phyloP scores from a whole-genome alignment of 2,329 filamentous ascomycete species.

The Fonsecaea pugnacius region DNA sequence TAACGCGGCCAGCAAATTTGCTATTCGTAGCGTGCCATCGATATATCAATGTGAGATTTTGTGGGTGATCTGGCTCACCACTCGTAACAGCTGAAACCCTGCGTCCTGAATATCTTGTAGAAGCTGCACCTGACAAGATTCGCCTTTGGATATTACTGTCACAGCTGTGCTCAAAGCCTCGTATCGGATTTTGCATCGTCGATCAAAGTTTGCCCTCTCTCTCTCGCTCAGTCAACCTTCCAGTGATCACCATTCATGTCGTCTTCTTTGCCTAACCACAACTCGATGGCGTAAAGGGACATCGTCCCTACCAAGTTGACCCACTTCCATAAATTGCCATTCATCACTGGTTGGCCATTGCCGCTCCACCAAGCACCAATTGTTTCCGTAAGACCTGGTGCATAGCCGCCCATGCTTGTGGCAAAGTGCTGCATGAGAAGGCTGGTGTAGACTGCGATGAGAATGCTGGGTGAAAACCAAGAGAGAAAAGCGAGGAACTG shows the following conservation, averaged over 20 bases:
- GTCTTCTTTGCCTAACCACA: conserved; percentile 78
- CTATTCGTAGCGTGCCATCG: background rate
- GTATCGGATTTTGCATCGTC: background rate
- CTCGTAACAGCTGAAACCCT: background rate
- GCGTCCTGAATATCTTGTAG: background rate
- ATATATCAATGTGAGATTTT: background rate
- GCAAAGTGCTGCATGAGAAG: conserved; percentile 94
- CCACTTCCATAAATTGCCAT: conserved; percentile 91
- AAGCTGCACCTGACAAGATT: background rate
- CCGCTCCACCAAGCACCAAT: conserved; percentile 76
- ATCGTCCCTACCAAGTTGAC: conserved; percentile 89
- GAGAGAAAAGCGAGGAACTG: conserved; percentile 80
- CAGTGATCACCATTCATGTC: conserved; percentile 83
- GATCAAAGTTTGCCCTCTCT: background rate
- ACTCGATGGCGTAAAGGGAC: conserved; percentile 84
- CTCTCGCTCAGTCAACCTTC: conserved; percentile 77
- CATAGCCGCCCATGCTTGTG: conserved; percentile 63
- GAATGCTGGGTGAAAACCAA: conserved; percentile 92
- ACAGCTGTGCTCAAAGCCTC: background rate
- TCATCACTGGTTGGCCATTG: conserved; percentile 73
- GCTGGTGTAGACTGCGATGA: conserved; percentile 96
- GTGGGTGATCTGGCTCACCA: background rate
- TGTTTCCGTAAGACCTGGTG: conserved; percentile 56
- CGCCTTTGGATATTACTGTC: background rate
- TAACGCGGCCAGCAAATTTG: background rate